Conservation (phyloP, 2,329 filamentous ascomycete species). For the Colletotrichum sp. region DNA sequence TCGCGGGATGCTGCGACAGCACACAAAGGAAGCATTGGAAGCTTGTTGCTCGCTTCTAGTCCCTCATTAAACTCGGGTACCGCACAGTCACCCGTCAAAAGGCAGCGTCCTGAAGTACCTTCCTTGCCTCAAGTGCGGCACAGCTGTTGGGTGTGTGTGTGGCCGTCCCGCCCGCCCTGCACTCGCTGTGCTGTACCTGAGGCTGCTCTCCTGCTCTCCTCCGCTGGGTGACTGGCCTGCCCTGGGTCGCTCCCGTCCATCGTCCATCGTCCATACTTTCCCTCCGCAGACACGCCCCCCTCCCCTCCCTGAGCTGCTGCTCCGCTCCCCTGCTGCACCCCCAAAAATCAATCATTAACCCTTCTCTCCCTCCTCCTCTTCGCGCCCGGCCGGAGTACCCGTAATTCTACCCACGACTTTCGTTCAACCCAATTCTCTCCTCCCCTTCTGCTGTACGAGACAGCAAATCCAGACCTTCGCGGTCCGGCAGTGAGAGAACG, state of each 20-base stretch:
- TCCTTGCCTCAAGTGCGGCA: background rate
- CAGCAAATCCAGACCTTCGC: constrained; percentile 12
- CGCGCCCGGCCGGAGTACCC: background rate
- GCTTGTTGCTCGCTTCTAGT: background rate
- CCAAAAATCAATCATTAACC: constrained; percentile 20
- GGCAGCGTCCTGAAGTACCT: background rate
- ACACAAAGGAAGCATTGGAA: constrained; percentile 14
- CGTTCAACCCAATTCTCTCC: background rate
- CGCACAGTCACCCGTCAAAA: background rate
- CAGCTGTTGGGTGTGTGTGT: background rate
- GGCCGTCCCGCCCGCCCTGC: background rate
- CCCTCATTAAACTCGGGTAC: background rate
- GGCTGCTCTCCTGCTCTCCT: background rate
- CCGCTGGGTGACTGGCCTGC: background rate
- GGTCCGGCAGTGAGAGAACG: constrained; percentile 9
- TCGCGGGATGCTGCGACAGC: constrained; percentile 8
- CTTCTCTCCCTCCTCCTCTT: constrained; percentile 15
- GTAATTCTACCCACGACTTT: constrained; percentile 12
- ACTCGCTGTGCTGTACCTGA: background rate
- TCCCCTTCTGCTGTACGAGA: background rate
- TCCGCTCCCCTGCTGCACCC: constrained; percentile 1
- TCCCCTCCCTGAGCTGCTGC: background rate
- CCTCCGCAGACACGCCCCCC: constrained; percentile 1
- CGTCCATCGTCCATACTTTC: background rate
- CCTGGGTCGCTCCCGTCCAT: background rate